Percentiles rank a stretch among this genome's conserved stretches.
phyloP scores from a whole-genome alignment of 1,139 yeast genomes.

The Scheffersomyces quercinus region DNA sequence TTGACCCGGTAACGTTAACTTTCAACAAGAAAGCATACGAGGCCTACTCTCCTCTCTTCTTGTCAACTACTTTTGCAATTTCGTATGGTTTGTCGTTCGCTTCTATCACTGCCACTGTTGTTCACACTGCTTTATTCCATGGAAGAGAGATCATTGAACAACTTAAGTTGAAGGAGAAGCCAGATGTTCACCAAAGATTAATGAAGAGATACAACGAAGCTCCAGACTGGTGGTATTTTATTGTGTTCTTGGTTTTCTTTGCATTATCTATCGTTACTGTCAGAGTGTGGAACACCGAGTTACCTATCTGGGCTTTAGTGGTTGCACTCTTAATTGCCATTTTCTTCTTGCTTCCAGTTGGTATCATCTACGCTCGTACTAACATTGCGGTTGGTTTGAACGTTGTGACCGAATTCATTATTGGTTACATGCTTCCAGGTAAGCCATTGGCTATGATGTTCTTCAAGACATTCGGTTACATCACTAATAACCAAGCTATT shows the following conservation, averaged over 20 bases:
- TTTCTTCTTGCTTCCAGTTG: constrained; percentile 44
- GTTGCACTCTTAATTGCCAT: constrained; percentile 43
- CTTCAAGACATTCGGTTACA: constrained; percentile 49
- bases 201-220: constrained; percentile 60
- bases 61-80: constrained; percentile 63
- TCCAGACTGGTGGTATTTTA: constrained; percentile 67
- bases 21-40: constrained; percentile 52
- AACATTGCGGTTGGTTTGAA: constrained; percentile 49
- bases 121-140: constrained; percentile 57
- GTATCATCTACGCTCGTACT: constrained; percentile 42
- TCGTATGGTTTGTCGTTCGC: constrained; percentile 68
- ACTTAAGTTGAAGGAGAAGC: constrained; percentile 43
- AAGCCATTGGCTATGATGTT: constrained; percentile 50
- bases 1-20: constrained; percentile 35
- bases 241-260: constrained; percentile 41
- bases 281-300: constrained; percentile 44
- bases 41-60: constrained; percentile 56
- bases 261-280: constrained; percentile 41
- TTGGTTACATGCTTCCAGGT: constrained; percentile 51
- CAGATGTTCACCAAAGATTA: constrained; percentile 64
- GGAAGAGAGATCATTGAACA: constrained; percentile 52
- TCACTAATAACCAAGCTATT: constrained; percentile 57
- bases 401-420: constrained; percentile 46
- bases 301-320: constrained; percentile 41
- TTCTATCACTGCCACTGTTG: constrained; percentile 56